These are phyloP conservation scores for Pythium dissimile DNA, from an alignment of 352 stramenopile species.

Conservation along the genomic window DNA sequence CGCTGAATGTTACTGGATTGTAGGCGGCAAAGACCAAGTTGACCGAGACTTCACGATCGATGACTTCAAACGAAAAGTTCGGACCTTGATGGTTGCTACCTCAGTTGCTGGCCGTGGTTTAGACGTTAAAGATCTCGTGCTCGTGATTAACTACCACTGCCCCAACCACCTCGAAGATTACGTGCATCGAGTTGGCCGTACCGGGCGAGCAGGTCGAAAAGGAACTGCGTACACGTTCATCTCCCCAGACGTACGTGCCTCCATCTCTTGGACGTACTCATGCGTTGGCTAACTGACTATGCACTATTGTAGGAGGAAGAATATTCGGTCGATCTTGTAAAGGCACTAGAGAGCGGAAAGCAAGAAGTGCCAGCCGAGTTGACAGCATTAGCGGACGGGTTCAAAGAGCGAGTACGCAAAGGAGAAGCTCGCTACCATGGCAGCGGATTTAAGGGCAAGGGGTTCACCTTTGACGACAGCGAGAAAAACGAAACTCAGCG, in stretches of 20 bases:
- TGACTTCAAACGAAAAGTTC: constrained; percentile 97
- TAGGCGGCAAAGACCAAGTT: constrained; percentile 98
- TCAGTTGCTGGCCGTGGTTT: constrained; percentile 96
- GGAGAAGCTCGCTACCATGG: constrained; percentile 95
- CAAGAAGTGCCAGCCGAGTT: constrained; percentile 85
- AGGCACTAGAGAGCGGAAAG: constrained; percentile 91
- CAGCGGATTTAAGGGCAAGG: constrained; percentile 97
- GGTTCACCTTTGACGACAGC: constrained; percentile 97
- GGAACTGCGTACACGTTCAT: constrained; percentile 99
- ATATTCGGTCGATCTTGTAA: constrained; percentile 97
- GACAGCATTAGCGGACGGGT: constrained; percentile 89
- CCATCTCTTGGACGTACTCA: background rate
- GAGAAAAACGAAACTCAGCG: constrained; percentile 97
- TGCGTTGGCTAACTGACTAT: too few relatives aligned
- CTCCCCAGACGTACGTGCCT: constrained; percentile 81
- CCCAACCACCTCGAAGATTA: constrained; percentile 99
- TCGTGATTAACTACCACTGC: constrained; percentile 99
- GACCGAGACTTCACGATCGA: constrained; percentile 98
- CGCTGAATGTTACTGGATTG: too few relatives aligned
- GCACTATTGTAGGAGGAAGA: constrained; percentile 87
- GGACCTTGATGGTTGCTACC: constrained; percentile 93
- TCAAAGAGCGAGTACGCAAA: constrained; percentile 85
- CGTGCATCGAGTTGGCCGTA: constrained; percentile 98
- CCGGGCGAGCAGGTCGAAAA: constrained; percentile 93
- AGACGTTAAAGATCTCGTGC: constrained; percentile 97